Conservation (phyloP, 2,329 filamentous ascomycete genomes). For the Stagonosporopsis cucurbitacearum region DNA sequence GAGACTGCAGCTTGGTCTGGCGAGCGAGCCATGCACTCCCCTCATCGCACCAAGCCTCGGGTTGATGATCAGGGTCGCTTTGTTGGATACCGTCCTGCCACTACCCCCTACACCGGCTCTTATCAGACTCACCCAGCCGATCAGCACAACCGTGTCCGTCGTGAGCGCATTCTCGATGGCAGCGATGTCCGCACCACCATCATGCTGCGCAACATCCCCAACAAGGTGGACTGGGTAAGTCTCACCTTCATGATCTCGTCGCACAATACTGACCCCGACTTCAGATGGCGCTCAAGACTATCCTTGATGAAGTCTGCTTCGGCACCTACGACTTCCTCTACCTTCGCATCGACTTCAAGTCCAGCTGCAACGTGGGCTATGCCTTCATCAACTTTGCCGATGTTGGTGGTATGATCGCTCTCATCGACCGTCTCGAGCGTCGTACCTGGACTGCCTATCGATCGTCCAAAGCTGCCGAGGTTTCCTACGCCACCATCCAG, state of each 20-base stretch:
- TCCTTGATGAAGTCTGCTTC: conserved; percentile 78
- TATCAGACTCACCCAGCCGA: conserved; percentile 33
- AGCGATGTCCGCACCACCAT: conserved; percentile 65
- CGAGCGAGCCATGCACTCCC: conserved; percentile 27
- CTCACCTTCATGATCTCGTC: not conserved
- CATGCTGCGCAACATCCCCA: conserved; percentile 94
- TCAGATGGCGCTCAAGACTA: conserved; percentile 66
- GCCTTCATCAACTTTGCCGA: conserved; percentile 95
- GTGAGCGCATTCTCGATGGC: conserved; percentile 51
- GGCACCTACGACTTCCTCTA: conserved; percentile 96
- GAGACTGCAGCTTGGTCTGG: conserved; percentile 28
- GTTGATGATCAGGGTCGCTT: conserved; percentile 33
- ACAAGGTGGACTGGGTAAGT: conserved; percentile 74
- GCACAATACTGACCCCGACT: conserved; percentile 22
- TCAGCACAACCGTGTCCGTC: conserved; percentile 49
- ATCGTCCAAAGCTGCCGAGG: conserved; percentile 83
- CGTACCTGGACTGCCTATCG: conserved; percentile 75
- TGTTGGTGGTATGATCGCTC: conserved; percentile 53
- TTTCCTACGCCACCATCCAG: conserved; percentile 98
- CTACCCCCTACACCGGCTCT: not conserved
- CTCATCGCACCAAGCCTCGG: conserved; percentile 29
- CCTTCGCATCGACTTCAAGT: conserved; percentile 72
- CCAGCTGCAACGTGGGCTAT: conserved; percentile 78
- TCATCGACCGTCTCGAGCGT: conserved; percentile 41
- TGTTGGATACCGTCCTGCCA: conserved; percentile 24